Base-by-base conservation (phyloP, 129 eudicot species). In the Heracleum sosnowskyi region DNA sequence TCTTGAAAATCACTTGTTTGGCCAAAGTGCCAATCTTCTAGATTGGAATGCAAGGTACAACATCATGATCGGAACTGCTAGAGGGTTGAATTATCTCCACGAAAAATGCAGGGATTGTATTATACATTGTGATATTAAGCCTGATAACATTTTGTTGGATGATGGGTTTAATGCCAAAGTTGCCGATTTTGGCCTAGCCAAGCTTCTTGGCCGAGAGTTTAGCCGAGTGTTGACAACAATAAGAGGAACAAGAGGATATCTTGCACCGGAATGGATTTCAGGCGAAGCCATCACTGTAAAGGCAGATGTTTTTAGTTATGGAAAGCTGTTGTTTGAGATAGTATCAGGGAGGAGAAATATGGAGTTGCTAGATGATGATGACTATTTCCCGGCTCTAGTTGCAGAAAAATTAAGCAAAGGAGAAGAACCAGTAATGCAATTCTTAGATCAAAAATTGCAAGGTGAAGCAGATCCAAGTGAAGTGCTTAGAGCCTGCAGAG, bases 81-180 rank as follows among this genome's bases (percentile, higher is more conserved):
- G 75, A 29, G 75, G 81, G 6, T 78, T 78, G 33, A 33, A 55
- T 44, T 78, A 78, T 63, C 75, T 78, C 63, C 81, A 78, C 15
- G 81, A 78, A 28, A 66, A 78, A 42, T 78, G 81, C 75, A 64
- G 81, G 75, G 81, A 78, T 20, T 78, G 81, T 35, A 78, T 78
- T 45, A 63, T 78, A 28, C 81, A 78, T 29, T 78, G 81, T 31
- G 75, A 78, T 11, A 78, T 78, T 24, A 78, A 78, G 75, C 81
- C 81, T 11, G 81, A 78, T 17, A 78, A 78, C 81, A 78, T 78
- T 10, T 53, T 78, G 7, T 44, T 78, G 62, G 81, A 78, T 33
- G 63, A 42, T 31, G 75, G 28, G 24, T 78, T 42, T 44, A 62
- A 44, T 15, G 62, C 81, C 5, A 78, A 78, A 78, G 81, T 78